Conservation (phyloP, 1,139 yeast species). For the Lodderomyces oxycetoniae region DNA sequence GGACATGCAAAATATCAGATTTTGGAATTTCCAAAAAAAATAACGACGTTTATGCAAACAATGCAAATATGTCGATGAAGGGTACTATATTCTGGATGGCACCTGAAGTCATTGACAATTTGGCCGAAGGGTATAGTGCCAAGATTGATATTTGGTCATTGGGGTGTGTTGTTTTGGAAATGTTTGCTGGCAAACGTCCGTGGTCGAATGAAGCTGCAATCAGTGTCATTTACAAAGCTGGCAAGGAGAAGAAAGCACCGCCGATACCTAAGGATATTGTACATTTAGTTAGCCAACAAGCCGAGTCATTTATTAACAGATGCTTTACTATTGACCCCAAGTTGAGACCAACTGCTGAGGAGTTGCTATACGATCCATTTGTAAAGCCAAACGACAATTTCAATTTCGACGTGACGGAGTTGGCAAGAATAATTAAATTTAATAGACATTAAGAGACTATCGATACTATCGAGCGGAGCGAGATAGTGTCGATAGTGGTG, state of each 20-base stretch:
- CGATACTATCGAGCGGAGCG: too few relatives aligned
- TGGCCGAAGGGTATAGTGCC: conserved; percentile 91
- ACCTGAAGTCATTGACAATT: conserved; percentile 90
- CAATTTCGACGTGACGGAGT: conserved; percentile 57
- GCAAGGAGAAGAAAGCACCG: conserved; percentile 74
- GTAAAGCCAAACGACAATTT: conserved; percentile 38
- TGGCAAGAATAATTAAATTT: conserved; percentile 46
- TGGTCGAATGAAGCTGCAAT: conserved; percentile 80
- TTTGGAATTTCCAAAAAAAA: conserved; percentile 86
- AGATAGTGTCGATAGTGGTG: too few relatives aligned
- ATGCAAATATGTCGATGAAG: conserved; percentile 96
- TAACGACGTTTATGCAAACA: conserved; percentile 73
- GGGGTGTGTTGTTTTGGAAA: conserved; percentile 94
- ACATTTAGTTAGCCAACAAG: conserved; percentile 49
- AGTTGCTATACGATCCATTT: conserved; percentile 60
- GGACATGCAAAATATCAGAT: conserved; percentile 93
- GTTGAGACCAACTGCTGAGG: conserved; percentile 79
- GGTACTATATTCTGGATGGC: conserved; percentile 99
- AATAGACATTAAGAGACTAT: too few relatives aligned
- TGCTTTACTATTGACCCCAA: conserved; percentile 85
- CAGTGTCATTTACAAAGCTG: conserved; percentile 75
- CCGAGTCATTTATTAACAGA: conserved; percentile 63
- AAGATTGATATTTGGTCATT: conserved; percentile 91
- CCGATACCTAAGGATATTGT: conserved; percentile 89
- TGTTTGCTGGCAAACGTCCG: conserved; percentile 84